phyloP scores from a whole-genome alignment of 129 eudicot species.

The Oenanthe sinensis region DNA sequence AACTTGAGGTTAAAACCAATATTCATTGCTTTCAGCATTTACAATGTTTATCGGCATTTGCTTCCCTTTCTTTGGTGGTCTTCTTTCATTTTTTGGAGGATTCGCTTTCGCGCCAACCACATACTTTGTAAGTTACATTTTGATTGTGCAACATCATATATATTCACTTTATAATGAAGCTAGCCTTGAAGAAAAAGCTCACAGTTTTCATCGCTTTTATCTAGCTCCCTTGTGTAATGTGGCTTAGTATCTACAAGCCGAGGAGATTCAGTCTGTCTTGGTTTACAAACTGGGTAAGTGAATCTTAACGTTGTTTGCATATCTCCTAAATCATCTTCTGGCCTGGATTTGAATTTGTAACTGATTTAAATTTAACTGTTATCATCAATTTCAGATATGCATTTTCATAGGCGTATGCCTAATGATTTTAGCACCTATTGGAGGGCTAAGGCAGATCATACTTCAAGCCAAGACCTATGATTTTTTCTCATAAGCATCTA shows the following conservation, averaged over 20 bases:
- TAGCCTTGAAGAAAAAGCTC: neutral
- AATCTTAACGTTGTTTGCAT: neutral
- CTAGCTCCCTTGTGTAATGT: conserved; percentile 72
- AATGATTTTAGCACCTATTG: conserved; percentile 75
- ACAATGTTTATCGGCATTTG: conserved; percentile 59
- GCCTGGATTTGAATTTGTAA: neutral
- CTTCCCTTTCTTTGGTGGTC: conserved; percentile 60
- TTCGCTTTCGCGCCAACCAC: conserved; percentile 66
- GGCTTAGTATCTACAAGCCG: conserved; percentile 69
- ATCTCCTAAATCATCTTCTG: neutral
- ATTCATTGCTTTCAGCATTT: conserved; percentile 31
- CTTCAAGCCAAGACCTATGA: conserved; percentile 51
- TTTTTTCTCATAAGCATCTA: conserved; percentile 48
- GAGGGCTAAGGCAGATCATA: conserved; percentile 66
- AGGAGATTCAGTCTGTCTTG: conserved; percentile 47
- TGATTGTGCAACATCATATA: neutral
- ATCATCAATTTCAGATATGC: conserved; percentile 45
- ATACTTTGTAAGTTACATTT: conserved; percentile 37
- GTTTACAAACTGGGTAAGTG: conserved; percentile 66
- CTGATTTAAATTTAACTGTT: neutral
- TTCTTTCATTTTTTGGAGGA: conserved; percentile 64
- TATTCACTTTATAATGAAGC: neutral
- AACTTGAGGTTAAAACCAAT: neutral
- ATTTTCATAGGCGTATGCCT: conserved; percentile 51
- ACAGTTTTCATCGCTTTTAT: neutral